A percentile compares a stretch with the other conserved stretches of the same genome.
phyloP scores from a whole-genome alignment of 164 flowering plant species.

The Nymphaea colorata region DNA sequence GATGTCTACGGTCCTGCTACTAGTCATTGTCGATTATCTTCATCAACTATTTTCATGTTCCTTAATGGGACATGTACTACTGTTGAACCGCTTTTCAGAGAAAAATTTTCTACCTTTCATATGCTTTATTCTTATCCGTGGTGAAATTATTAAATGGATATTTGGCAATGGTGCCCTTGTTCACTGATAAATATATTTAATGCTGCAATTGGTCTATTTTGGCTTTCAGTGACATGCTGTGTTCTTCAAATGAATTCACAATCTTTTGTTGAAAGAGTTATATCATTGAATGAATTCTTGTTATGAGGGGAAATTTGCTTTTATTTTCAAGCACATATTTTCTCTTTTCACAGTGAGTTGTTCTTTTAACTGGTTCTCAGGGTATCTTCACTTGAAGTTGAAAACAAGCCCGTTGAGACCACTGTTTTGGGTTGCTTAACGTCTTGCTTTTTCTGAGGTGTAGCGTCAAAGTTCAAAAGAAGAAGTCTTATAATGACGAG shows the following conservation, averaged over 20 bases:
- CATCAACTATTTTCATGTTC: too few relatives aligned
- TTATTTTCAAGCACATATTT: not conserved
- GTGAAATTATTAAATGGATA: too few relatives aligned
- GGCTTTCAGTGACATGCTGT: not conserved
- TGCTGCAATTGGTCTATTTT: not conserved
- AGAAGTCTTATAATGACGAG: constrained; percentile 50
- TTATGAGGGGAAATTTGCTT: not conserved
- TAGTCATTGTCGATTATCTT: too few relatives aligned
- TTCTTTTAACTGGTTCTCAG: constrained; percentile 75
- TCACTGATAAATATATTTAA: not conserved
- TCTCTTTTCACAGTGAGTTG: constrained; percentile 30
- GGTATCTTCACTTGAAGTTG: constrained; percentile 77
- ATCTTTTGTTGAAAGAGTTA: too few relatives aligned
- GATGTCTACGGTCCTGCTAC: too few relatives aligned
- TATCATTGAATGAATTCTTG: not conserved
- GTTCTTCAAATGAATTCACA: not conserved
- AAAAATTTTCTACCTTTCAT: too few relatives aligned
- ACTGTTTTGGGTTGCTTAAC: constrained; percentile 43
- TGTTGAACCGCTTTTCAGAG: too few relatives aligned
- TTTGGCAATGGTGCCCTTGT: not conserved
- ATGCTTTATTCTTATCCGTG: too few relatives aligned
- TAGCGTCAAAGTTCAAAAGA: constrained; percentile 46
- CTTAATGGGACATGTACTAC: too few relatives aligned
- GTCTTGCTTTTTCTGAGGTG: constrained; percentile 39
- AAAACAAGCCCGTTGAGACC: constrained; percentile 64